Percentiles rank a stretch among this genome's conserved stretches.
Conservation (phyloP, 2,329 filamentous ascomycete species). For the Fusarium sp. region DNA sequence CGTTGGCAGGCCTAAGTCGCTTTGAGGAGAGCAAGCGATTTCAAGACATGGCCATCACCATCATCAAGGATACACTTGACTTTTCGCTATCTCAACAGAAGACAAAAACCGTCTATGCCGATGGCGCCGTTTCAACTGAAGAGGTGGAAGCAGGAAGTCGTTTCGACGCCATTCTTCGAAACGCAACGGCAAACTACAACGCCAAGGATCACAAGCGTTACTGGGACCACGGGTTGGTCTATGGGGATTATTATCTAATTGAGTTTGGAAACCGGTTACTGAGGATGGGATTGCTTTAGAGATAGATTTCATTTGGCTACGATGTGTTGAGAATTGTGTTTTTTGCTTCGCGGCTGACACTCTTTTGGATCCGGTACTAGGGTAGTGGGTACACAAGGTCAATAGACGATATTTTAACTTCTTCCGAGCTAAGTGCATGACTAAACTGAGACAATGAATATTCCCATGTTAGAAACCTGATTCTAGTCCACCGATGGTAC, state of each 20-base stretch:
- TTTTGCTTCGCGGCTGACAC: not conserved
- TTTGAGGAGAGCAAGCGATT: slow-evolving; percentile 36
- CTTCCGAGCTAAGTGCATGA: not conserved
- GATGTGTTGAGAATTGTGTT: not conserved
- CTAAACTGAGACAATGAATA: not conserved
- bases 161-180: slow-evolving; percentile 49
- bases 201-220: slow-evolving; percentile 46
- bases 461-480: accelerated
- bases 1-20: slow-evolving; percentile 36
- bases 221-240: slow-evolving; percentile 58
- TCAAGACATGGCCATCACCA: slow-evolving; percentile 43
- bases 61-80: slow-evolving; percentile 48
- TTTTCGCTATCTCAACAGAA: slow-evolving; percentile 42
- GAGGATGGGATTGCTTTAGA: slow-evolving; percentile 25
- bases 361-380: not conserved
- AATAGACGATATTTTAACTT: not conserved
- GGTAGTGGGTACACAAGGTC: not conserved
- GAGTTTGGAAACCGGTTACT: slow-evolving; percentile 39
- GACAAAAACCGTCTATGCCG: not conserved
- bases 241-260: slow-evolving; percentile 62
- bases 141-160: slow-evolving; percentile 2
- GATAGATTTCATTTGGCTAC: not conserved
- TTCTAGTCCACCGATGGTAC: not conserved
- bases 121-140: slow-evolving; percentile 9
- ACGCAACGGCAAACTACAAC: slow-evolving; percentile 53